phyloP scores from a whole-genome alignment of 2,329 filamentous ascomycete genomes.

The Diaporthe sp. region DNA sequence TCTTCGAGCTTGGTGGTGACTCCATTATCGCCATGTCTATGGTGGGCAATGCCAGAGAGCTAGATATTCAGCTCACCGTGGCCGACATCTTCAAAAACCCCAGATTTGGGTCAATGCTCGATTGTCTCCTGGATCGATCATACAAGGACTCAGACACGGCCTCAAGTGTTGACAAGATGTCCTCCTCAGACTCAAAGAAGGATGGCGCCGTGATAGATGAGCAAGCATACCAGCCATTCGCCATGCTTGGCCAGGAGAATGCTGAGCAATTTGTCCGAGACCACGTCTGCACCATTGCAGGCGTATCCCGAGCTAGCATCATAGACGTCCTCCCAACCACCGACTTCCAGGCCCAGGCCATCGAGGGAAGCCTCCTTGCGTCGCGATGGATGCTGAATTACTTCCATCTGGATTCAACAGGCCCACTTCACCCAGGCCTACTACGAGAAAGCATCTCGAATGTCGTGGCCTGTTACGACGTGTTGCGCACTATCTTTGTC shows the following conservation, averaged over 20 bases:
- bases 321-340: constrained; percentile 38
- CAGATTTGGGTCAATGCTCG: constrained; percentile 9
- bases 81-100: constrained; percentile 13
- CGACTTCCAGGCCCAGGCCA: constrained; percentile 46
- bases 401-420: constrained; percentile 3
- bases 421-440: neutral
- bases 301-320: constrained; percentile 17
- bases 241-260: constrained; percentile 3
- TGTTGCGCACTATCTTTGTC: constrained; percentile 15
- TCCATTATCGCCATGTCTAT: constrained; percentile 47
- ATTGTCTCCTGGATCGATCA: neutral
- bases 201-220: neutral
- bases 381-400: constrained; percentile 9
- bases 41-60: constrained; percentile 38
- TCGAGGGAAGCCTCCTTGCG: constrained; percentile 21
- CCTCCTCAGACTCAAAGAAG: neutral
- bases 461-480: neutral
- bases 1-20: constrained; percentile 49
- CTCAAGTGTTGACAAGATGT: neutral
- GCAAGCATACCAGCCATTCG: neutral
- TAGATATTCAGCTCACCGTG: constrained; percentile 7
- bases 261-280: constrained; percentile 7
- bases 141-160: neutral
- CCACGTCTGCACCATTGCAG: neutral
- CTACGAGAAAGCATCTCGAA: neutral